Evolutionary conservation across 805 yeast species (phyloP).

Genomic region (Lipomyces kockii): DNA sequence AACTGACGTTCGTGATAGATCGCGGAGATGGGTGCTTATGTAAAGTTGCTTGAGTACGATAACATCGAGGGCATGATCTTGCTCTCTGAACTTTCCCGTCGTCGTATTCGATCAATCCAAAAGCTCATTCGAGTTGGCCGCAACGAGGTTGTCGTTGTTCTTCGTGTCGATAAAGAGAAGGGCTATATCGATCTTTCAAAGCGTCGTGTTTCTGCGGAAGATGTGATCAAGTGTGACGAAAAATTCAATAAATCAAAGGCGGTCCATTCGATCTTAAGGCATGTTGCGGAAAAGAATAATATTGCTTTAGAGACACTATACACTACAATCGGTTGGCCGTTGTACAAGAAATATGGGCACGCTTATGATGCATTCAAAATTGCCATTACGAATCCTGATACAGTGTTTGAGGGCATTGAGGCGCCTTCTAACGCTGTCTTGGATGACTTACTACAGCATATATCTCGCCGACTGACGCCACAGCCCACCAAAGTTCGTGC

Average conservation of each 20-base stretch:
- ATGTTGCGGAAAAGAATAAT: slow-evolving; percentile 96
- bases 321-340: slow-evolving; percentile 94
- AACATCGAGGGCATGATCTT: slow-evolving; percentile 99
- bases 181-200: slow-evolving; percentile 97
- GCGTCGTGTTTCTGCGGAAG: slow-evolving; percentile 98
- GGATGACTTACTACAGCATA: slow-evolving; percentile 84
- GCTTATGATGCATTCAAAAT: slow-evolving; percentile 97
- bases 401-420: slow-evolving; percentile 78
- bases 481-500: slow-evolving; percentile 98
- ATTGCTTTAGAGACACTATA: slow-evolving; percentile 84
- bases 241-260: slow-evolving; percentile 95
- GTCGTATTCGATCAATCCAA: slow-evolving; percentile 98
- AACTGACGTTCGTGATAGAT: slow-evolving; percentile 48
- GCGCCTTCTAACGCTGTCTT: slow-evolving; percentile 76
- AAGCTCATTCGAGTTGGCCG: slow-evolving; percentile 97
- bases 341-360: slow-evolving; percentile 92
- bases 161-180: slow-evolving; percentile 97
- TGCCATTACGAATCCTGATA: slow-evolving; percentile 84
- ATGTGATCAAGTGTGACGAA: slow-evolving; percentile 95
- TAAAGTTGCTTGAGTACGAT: slow-evolving; percentile 92
- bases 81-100: slow-evolving; percentile 92
- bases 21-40: slow-evolving; percentile 99
- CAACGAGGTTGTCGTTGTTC: slow-evolving; percentile 96
- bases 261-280: slow-evolving; percentile 96
- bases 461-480: slow-evolving; percentile 92